Evolutionary conservation across 495 filamentous ascomycete genomes (phyloP).

Genomic region (Polyplosphaeria fusca): DNA sequence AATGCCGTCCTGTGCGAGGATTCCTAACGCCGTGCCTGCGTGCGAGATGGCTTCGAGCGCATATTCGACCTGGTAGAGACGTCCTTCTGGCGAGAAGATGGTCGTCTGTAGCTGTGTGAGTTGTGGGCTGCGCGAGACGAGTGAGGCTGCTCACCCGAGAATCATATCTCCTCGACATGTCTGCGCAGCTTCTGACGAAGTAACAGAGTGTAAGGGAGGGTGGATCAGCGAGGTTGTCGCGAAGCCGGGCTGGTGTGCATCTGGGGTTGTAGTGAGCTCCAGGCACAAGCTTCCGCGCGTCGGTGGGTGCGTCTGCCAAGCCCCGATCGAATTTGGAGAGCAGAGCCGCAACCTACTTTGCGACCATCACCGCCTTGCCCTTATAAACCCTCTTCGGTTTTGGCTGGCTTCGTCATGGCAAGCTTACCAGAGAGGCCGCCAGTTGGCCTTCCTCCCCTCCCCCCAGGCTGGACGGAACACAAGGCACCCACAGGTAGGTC

Average conservation of each 20-base stretch:
- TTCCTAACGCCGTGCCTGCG: constrained; percentile 92
- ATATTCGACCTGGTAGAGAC: constrained; percentile 99
- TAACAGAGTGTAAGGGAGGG: neutral
- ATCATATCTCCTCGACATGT: constrained; percentile 98
- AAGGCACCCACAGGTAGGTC: constrained; percentile 74
- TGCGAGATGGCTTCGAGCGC: constrained; percentile 98
- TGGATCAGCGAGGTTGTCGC: too few relatives aligned
- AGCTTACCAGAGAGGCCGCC: constrained; percentile 46
- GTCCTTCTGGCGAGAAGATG: constrained; percentile 98
- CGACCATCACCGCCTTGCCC: constrained; percentile 1
- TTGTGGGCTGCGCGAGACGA: neutral
- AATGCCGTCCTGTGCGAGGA: constrained; percentile 96
- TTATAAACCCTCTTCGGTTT: neutral
- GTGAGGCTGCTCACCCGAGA: constrained; percentile 66
- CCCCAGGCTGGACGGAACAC: constrained; percentile 87
- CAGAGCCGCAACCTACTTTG: constrained; percentile 19
- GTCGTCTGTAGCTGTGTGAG: constrained; percentile 71
- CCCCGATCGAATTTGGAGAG: constrained; percentile 7
- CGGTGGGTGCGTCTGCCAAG: constrained; percentile 21
- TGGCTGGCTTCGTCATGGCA: constrained; percentile 11
- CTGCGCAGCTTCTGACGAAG: neutral
- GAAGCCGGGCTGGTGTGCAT: neutral
- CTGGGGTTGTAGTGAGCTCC: constrained; percentile 31
- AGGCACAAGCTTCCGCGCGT: constrained; percentile 37
- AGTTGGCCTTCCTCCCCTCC: constrained; percentile 54